Base-by-base conservation (phyloP, 805 yeast species). In the Zygosaccharomyces rouxii region DNA sequence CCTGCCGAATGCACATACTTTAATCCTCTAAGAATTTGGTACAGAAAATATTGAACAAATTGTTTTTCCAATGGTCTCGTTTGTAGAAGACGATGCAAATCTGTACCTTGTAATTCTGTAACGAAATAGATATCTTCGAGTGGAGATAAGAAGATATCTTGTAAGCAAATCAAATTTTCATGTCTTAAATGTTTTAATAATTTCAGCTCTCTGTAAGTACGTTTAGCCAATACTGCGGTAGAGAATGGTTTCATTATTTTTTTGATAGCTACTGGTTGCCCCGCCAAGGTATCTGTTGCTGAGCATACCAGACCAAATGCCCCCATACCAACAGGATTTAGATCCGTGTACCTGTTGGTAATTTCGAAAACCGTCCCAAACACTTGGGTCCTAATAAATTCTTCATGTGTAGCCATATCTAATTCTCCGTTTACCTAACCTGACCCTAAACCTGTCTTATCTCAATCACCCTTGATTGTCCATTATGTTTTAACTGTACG, bases 321-420 rank as follows among this genome's bases (percentile, higher is more conserved):
- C 22, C 99, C 99, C 99, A 94, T 94, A 0, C 99, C 99, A 44
- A 94, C 97, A 1, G 99, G 99, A 63, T 89, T 92, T 53, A 94
- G 76, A 63, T 92, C 96, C 3, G 87, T 79, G 71, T 94, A 94
- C 55, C 97, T 72, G 60, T 80, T 83, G 37, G 97, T 90, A 55
- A 89, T 88, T 69, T 90, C 97, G 65, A 90, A 90, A 39, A 90
- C 92, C 1, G 98, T 90, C 44, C 97, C 97, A 62, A 90, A 90
- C 53, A 90, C 90, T 67, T 90, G 96, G 7, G 95, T 88, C 71
- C 96, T 79, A 22, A 66, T 61, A 53, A 70, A 67, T 50, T 69
- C 70, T 54, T 73, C 78, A 49, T 71, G 59, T 3, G 74, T 51
- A 60, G 66, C 56, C 62, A 63, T 41, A 16, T 29, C 25, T 13